Base-by-base conservation (phyloP, 2,329 filamentous ascomycete genomes). In the Fusarium luffae region DNA sequence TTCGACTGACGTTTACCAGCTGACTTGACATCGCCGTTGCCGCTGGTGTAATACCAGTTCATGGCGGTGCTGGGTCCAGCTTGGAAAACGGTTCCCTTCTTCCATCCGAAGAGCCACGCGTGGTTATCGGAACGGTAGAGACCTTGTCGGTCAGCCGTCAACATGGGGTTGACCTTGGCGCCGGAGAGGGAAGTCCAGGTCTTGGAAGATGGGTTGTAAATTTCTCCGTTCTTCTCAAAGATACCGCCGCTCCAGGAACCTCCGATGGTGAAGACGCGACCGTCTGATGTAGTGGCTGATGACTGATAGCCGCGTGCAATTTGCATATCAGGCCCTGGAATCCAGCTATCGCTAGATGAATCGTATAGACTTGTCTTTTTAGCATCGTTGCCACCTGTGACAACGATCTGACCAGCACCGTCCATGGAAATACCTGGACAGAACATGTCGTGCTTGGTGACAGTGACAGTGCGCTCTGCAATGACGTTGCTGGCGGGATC, bases 371-470 rank as follows among this genome's bases (percentile, higher is more conserved):
- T 86, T 2, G 84, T 86, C 43, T 81, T 82, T 8, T 78, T 74
- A 9, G 83, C 82, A 57, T 83, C 80, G 25, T 82, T 82, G 2
- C 88, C 88, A 8, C 88, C 87, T 0, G 83, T 85, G 9, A 90
- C 82, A 3, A 89, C 72, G 10, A 87, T 80, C 11, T 80, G 78
- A 1, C 86, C 87, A 10, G 82, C 76, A 18, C 80, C 80, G 58
- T 85, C 83, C 14, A 84, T 75, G 2, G 82, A 84, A 19, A 88
- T 85, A 4, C 86, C 87, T 0, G 86, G 85, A 70, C 86, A 88
- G 68, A 87, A 87, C 85, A 87, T 87, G 70, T 87, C 85, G 68
- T 86, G 84, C 6, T 80, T 69, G 0, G 83, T 86, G 61, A 84
- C 74, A 44, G 77, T 74, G 10, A 82, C 34, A 25, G 60, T 57